Evolutionary conservation across 805 yeast genomes (phyloP), one percentile per base, ranked within the genome.

Genomic region (Priceomyces fermenticarens): DNA sequence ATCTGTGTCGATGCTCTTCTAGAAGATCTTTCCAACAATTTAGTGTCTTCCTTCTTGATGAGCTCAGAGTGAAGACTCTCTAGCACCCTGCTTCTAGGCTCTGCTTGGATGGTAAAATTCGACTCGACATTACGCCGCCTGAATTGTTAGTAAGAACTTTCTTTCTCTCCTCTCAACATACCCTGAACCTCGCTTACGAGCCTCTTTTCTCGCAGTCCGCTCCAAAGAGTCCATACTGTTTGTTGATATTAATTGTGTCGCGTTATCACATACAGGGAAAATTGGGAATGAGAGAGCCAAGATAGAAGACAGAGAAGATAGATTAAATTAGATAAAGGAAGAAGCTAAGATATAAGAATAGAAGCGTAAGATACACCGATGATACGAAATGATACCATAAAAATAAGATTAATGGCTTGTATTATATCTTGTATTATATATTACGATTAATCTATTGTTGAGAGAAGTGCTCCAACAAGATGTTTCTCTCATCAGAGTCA

Each of bases 401-500:
- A n/a, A n/a, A n/a, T n/a, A n/a, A n/a, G n/a, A n/a, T n/a, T n/a
- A n/a, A n/a, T n/a, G n/a, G n/a, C n/a, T n/a, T n/a, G n/a, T n/a
- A n/a, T n/a, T n/a, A n/a, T n/a, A n/a, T n/a, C n/a, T n/a, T n/a
- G n/a, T n/a, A n/a, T n/a, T n/a, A n/a, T n/a, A n/a, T n/a, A n/a
- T n/a, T n/a, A n/a, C n/a, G n/a, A n/a, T n/a, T 46, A 45, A 68
- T 62, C 77, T 85, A 82, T 75, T 87, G 89, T 70, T 85, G 86
- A 64, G 95, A 83, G 77, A 91, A 88, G 83, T 88, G 90, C 77
- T 89, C 95, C 75, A 93, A 82, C 72, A 93, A 83, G 77, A 88
- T 85, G 80, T 82, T 78, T 80, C 97, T 88, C 80, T 91, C 99
- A 68, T 83, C 91, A 64, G 98, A 85, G 77, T 89, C 96, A 70